phyloP scores from a whole-genome alignment of 2,329 filamentous ascomycete species.

The Botrytis medusae region DNA sequence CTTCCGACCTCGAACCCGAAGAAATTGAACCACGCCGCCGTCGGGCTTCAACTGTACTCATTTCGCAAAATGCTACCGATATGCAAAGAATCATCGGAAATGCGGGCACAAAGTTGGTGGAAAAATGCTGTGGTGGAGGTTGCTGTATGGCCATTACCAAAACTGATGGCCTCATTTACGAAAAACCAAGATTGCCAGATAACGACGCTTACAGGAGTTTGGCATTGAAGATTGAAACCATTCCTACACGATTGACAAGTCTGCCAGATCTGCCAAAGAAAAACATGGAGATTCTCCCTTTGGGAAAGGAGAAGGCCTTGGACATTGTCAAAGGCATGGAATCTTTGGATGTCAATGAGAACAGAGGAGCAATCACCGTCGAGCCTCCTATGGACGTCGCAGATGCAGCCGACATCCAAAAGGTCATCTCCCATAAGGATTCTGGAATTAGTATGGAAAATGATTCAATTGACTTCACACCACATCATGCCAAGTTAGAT shows the following conservation, averaged over 20 bases:
- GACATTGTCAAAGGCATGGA: neutral
- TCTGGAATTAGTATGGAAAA: conserved; percentile 46
- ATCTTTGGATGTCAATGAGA: neutral
- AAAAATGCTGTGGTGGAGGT: conserved; percentile 63
- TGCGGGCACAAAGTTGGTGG: conserved; percentile 60
- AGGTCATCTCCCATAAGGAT: conserved; percentile 46
- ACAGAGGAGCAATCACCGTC: conserved; percentile 8
- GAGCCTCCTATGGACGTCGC: conserved; percentile 26
- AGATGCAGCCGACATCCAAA: conserved; percentile 5
- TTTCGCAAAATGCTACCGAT: conserved; percentile 62
- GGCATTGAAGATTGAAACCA: conserved; percentile 70
- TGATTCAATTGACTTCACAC: conserved; percentile 39
- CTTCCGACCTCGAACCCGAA: conserved; percentile 49
- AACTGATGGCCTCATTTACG: conserved; percentile 51
- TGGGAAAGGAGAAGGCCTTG: conserved; percentile 45
- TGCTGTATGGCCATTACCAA: conserved; percentile 56
- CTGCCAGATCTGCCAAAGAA: conserved; percentile 71
- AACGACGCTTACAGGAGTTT: conserved; percentile 84
- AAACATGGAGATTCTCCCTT: conserved; percentile 67
- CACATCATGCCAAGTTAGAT: conserved; percentile 28
- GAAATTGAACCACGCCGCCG: conserved; percentile 50
- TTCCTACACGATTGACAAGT: conserved; percentile 72
- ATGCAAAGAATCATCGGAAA: conserved; percentile 65
- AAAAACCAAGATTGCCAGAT: conserved; percentile 62
- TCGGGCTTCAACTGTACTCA: conserved; percentile 68